Evolutionary conservation across 2,329 filamentous ascomycete genomes (phyloP).

Genomic region (Daldinia sp.): DNA sequence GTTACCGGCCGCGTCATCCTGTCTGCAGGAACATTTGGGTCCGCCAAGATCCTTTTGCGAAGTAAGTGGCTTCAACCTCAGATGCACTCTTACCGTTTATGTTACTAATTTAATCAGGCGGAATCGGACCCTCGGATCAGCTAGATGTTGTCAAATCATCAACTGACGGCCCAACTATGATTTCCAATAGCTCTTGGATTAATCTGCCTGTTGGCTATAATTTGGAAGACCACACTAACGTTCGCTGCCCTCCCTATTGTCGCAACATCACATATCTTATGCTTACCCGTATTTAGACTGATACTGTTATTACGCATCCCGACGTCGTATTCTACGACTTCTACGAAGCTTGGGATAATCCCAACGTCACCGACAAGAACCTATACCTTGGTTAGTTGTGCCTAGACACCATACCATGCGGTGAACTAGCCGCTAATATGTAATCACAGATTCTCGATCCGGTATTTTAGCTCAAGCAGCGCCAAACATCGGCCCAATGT

Average conservation of each 20-base stretch:
- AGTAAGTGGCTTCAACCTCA: conserved; percentile 60
- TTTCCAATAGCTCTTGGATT: conserved; percentile 65
- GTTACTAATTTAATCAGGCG: conserved; percentile 45
- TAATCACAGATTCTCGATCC: conserved; percentile 58
- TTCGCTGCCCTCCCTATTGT: conserved; percentile 32
- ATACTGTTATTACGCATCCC: conserved; percentile 59
- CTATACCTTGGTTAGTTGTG: conserved; percentile 57
- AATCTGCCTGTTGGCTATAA: conserved; percentile 70
- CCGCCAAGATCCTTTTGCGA: conserved; percentile 74
- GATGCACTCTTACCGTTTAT: neutral
- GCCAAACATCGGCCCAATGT: conserved; percentile 73
- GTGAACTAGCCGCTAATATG: conserved; percentile 47
- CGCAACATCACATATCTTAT: neutral
- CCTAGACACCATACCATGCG: conserved; percentile 45
- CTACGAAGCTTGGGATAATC: conserved; percentile 67
- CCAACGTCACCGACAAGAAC: conserved; percentile 56
- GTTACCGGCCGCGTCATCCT: conserved; percentile 74
- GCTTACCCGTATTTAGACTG: conserved; percentile 54
- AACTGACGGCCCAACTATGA: conserved; percentile 64
- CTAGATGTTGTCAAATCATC: conserved; percentile 64
- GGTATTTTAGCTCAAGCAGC: conserved; percentile 71
- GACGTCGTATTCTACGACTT: conserved; percentile 71
- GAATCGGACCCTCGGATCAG: conserved; percentile 74
- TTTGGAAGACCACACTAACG: conserved; percentile 67
- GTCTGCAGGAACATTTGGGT: conserved; percentile 74